These are phyloP conservation scores for Grammothele lineata DNA, from an alignment of 768 basidiomycete genomes.

Conservation along the genomic window DNA sequence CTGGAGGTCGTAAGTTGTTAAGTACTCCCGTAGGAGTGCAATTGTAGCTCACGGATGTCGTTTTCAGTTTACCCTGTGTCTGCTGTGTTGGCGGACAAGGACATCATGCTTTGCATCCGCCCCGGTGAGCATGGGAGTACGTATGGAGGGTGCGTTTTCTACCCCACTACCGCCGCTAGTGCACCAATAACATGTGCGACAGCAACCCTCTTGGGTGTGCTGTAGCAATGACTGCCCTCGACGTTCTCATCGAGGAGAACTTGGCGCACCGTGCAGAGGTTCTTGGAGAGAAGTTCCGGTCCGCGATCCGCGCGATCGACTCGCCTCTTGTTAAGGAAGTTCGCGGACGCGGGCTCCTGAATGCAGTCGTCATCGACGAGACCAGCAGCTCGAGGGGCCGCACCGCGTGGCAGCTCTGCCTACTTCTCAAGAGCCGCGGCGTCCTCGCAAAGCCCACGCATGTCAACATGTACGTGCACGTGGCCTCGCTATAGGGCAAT, in stretches of 20 bases:
- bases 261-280: constrained; percentile 74
- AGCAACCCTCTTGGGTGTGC: constrained; percentile 96
- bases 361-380: constrained; percentile 93
- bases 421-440: constrained; percentile 87
- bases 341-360: constrained; percentile 84
- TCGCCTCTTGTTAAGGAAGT: constrained; percentile 74
- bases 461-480: constrained; percentile 73
- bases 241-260: constrained; percentile 86
- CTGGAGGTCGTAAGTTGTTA: constrained; percentile 72
- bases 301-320: constrained; percentile 50
- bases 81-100: constrained; percentile 84
- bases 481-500: neutral
- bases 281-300: constrained; percentile 82
- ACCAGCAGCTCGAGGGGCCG: constrained; percentile 67
- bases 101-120: constrained; percentile 91
- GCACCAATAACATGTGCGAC: neutral
- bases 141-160: constrained; percentile 75
- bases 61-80: constrained; percentile 91
- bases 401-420: constrained; percentile 93
- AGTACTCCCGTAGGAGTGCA: too few species aligned
- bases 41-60: too few species aligned
- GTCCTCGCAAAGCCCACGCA: constrained; percentile 96
- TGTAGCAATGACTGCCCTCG: constrained; percentile 88
- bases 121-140: constrained; percentile 97
- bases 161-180: constrained; percentile 1